These are phyloP conservation scores for Lipomyces yamadae DNA, from an alignment of 805 yeast genomes.

Conservation along the genomic window DNA sequence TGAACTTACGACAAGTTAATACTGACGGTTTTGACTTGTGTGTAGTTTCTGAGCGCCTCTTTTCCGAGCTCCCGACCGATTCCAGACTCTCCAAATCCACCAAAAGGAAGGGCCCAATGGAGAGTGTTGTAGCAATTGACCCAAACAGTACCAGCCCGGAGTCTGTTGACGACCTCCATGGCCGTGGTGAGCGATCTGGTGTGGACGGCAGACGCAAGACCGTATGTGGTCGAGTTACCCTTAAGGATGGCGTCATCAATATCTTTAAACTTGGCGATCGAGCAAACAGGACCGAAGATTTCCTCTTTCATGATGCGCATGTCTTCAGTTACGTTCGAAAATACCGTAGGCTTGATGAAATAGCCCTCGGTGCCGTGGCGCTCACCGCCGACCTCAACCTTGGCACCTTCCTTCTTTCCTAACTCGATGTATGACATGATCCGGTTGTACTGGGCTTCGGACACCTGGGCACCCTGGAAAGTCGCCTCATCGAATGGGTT, in stretches of 20 bases:
- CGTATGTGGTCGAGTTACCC: constrained; percentile 84
- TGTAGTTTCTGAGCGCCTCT: constrained; percentile 70
- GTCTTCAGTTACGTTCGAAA: constrained; percentile 76
- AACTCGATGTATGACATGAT: constrained; percentile 74
- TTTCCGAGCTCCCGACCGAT: constrained; percentile 82
- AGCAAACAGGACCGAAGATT: constrained; percentile 93
- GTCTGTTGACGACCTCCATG: constrained; percentile 69
- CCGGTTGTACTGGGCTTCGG: constrained; percentile 76
- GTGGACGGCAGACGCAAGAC: constrained; percentile 91
- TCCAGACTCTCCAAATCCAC: constrained; percentile 80
- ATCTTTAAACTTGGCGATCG: constrained; percentile 77
- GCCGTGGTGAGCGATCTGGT: constrained; percentile 76
- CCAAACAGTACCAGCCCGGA: constrained; percentile 91
- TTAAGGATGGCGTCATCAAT: constrained; percentile 76
- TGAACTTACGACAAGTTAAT: constrained; percentile 56
- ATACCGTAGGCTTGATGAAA: constrained; percentile 72
- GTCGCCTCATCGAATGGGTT: constrained; percentile 78
- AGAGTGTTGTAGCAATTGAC: constrained; percentile 85
- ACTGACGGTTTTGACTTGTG: constrained; percentile 77
- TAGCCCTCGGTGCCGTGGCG: constrained; percentile 64
- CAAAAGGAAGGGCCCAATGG: constrained; percentile 72
- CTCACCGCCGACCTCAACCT: constrained; percentile 80
- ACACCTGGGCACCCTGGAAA: constrained; percentile 92
- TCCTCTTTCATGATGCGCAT: constrained; percentile 84
- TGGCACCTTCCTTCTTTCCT: constrained; percentile 86